Percentiles rank a stretch among this genome's conserved stretches.
Conservation (phyloP, 1,284 basidiomycete genomes). For the Golubevia sp. region DNA sequence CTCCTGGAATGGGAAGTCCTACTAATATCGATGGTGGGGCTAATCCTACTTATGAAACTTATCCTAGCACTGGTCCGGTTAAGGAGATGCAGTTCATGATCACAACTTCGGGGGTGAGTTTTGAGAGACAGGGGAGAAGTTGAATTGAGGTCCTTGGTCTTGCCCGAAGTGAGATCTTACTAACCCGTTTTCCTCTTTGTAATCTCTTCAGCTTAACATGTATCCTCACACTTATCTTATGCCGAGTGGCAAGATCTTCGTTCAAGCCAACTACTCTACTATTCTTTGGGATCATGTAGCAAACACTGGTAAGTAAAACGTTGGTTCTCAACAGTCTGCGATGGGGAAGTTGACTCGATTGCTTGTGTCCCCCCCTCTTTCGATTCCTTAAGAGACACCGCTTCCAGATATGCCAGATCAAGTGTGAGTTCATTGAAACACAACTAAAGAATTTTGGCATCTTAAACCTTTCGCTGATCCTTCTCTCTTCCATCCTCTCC, state of each 20-base stretch:
- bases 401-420: conserved; percentile 52
- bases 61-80: conserved; percentile 16
- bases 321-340: too few relatives aligned
- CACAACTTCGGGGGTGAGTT: conserved; percentile 32
- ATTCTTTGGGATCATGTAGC: conserved; percentile 43
- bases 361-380: too few relatives aligned
- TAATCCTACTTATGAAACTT: conserved; percentile 57
- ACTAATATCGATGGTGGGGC: conserved; percentile 24
- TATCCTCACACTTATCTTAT: conserved; percentile 59
- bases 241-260: conserved; percentile 57
- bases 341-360: too few relatives aligned
- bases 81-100: conserved; percentile 37
- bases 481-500: neutral
- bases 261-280: conserved; percentile 59
- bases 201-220: conserved; percentile 45
- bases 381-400: too few relatives aligned
- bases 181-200: neutral
- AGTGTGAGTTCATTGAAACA: conserved; percentile 1
- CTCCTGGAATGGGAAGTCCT: neutral
- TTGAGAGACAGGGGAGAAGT: neutral
- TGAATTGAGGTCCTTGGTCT: neutral
- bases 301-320: too few relatives aligned
- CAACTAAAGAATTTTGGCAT: neutral
- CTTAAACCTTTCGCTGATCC: too few relatives aligned
- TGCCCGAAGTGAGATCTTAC: neutral